These are phyloP conservation scores for Cyanidiococcus yangmingshanensis DNA, from an alignment of 23 red algal species.

Conservation along the genomic window DNA sequence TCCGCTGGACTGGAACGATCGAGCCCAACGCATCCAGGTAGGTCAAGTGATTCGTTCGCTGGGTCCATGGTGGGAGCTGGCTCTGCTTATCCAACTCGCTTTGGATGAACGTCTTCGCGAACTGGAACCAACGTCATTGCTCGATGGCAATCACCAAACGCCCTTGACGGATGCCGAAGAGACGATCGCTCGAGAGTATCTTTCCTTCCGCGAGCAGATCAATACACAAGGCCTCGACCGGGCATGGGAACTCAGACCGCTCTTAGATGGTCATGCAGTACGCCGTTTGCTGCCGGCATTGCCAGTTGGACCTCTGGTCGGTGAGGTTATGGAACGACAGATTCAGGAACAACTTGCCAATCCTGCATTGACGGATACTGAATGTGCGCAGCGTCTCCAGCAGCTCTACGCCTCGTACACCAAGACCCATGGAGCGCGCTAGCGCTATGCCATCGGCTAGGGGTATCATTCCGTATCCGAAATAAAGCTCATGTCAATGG, in stretches of 20 bases:
- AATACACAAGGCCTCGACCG: constrained; percentile 35
- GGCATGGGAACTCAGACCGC: constrained; percentile 43
- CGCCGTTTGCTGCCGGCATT: constrained; percentile 42
- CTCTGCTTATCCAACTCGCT: background rate
- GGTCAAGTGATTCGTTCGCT: background rate
- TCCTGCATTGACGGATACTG: constrained; percentile 25
- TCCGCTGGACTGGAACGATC: background rate
- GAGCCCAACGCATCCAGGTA: background rate
- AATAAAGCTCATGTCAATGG: no score
- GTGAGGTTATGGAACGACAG: constrained; percentile 49
- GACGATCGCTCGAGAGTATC: constrained; percentile 22
- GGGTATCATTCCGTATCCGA: no score
- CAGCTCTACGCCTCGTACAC: constrained; percentile 19
- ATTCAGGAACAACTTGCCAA: constrained; percentile 49
- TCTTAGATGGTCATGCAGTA: constrained; percentile 49
- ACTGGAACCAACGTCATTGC: background rate
- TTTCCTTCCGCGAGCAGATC: constrained; percentile 31
- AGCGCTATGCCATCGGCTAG: background rate
- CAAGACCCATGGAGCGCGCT: background rate
- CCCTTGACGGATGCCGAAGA: background rate
- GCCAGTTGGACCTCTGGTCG: constrained; percentile 45
- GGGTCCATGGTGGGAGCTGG: background rate
- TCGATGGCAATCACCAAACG: background rate
- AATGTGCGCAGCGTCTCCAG: constrained; percentile 35
- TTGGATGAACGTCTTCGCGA: constrained; percentile 21